Evolutionary conservation across 306 rosid species (phyloP).

Genomic region (Vigna nakashimae): DNA sequence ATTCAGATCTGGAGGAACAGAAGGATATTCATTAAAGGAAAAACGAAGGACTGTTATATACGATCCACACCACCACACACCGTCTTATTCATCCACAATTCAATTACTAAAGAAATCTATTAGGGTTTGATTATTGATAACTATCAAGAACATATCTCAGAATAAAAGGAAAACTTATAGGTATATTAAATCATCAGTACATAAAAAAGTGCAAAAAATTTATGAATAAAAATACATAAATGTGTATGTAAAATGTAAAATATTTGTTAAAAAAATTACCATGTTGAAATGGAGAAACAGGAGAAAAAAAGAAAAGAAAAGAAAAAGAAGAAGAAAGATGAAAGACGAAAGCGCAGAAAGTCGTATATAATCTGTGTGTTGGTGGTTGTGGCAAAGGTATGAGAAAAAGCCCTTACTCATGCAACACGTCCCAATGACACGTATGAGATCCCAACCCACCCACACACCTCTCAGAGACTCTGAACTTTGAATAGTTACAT

Average conservation of each 20-base stretch:
- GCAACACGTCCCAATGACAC: constrained; percentile 48
- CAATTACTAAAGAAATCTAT: constrained; percentile 32
- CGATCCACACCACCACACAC: constrained; percentile 22
- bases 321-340: neutral
- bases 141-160: neutral
- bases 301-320: neutral
- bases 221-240: no score
- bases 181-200: neutral
- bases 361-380: neutral
- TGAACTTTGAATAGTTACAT: neutral
- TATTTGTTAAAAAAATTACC: neutral
- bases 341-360: neutral
- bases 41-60: neutral
- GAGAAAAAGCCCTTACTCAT: constrained; percentile 29
- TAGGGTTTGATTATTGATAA: constrained; percentile 52
- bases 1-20: constrained; percentile 62
- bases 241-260: neutral
- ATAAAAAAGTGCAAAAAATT: neutral
- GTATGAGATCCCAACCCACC: constrained; percentile 8
- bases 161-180: neutral
- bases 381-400: neutral
- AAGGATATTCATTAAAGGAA: constrained; percentile 44
- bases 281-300: neutral
- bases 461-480: neutral
- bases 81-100: constrained; percentile 13